These are phyloP conservation scores for Microthyrium microscopicum DNA, from an alignment of 2,329 filamentous ascomycete species.

Conservation along the genomic window DNA sequence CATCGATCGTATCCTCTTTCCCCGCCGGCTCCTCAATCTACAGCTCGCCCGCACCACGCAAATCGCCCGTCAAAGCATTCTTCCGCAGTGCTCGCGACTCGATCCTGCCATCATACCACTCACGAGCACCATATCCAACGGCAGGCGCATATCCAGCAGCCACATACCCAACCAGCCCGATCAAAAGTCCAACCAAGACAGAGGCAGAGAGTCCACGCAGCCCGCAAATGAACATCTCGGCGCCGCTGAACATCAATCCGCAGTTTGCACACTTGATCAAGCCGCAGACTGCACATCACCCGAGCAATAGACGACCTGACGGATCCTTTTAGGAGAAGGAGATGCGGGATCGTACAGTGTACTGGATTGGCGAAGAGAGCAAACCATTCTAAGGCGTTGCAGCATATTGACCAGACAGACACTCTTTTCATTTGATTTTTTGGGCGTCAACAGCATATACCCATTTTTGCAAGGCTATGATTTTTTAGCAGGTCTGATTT, in stretches of 20 bases:
- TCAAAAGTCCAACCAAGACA: conserved; percentile 14
- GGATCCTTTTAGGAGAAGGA: conserved; percentile 2
- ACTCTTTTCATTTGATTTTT: no score
- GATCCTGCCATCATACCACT: conserved; percentile 27
- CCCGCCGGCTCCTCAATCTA: conserved; percentile 18
- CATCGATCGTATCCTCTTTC: conserved; percentile 17
- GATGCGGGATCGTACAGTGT: no score
- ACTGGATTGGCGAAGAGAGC: no score
- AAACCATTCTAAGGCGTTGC: no score
- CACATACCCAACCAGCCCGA: conserved; percentile 11
- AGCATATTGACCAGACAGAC: no score
- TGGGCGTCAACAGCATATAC: no score
- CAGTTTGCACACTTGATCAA: conserved; percentile 36
- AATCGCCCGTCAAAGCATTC: conserved; percentile 15
- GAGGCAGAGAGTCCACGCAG: conserved; percentile 8
- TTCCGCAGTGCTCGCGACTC: conserved; percentile 23
- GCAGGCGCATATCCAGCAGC: conserved; percentile 13
- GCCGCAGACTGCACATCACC: conserved; percentile 27
- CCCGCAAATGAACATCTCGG: conserved; percentile 34
- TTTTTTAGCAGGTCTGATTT: no score
- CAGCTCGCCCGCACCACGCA: conserved; percentile 15
- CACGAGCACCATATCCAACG: conserved; percentile 13
- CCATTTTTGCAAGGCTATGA: no score
- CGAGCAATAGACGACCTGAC: conserved; percentile 5
- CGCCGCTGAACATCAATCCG: conserved; percentile 35